phyloP scores from a whole-genome alignment of 73 alveolate species.

The Paramecium biaurelia region DNA sequence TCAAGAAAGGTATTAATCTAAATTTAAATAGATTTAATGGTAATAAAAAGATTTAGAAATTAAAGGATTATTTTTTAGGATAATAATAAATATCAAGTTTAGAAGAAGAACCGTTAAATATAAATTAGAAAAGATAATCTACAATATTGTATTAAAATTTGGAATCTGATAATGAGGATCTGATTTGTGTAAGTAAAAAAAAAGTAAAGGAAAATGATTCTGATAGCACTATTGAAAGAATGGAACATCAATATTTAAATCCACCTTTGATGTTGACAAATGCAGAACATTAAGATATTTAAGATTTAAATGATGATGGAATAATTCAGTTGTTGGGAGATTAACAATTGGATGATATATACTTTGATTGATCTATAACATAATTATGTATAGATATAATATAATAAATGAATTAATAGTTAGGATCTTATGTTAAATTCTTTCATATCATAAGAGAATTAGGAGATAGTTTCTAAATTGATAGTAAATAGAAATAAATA shows the following conservation, averaged over 20 bases:
- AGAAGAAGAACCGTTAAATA: background rate
- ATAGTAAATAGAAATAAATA: background rate
- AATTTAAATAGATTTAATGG: background rate
- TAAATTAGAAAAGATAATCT: background rate
- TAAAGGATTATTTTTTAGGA: background rate
- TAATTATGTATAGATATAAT: background rate
- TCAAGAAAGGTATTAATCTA: background rate
- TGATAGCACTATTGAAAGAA: conserved; percentile 19
- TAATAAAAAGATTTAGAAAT: background rate
- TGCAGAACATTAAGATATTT: background rate
- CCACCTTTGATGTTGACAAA: conserved; percentile 15
- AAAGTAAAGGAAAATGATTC: background rate
- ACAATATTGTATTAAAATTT: background rate
- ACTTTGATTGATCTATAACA: conserved; percentile 11
- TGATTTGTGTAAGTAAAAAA: background rate
- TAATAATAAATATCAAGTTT: background rate
- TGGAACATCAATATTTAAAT: background rate
- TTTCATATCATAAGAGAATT: background rate
- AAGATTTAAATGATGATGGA: background rate
- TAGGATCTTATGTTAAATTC: background rate
- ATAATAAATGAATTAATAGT: background rate
- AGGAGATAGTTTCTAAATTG: background rate
- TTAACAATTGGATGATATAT: background rate
- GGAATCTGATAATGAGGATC: background rate
- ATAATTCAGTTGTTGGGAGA: background rate